phyloP scores from a whole-genome alignment of 139 green algal species.

The Chlorella sp. region DNA sequence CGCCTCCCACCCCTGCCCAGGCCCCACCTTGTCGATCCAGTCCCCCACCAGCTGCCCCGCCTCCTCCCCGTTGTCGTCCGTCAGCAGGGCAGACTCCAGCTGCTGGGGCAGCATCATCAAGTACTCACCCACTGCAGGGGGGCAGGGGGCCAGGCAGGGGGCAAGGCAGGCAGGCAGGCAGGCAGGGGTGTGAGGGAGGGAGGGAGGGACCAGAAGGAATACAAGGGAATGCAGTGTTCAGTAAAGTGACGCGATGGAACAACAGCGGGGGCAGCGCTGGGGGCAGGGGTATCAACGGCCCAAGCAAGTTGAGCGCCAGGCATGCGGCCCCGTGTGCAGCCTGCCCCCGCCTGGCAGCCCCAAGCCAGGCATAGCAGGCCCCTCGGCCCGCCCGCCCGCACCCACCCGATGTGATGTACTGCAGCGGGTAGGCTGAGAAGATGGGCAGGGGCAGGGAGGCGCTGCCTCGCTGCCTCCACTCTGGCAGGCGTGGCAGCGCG shows the following conservation, averaged over 20 bases:
- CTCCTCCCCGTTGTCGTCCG: constrained; percentile 38
- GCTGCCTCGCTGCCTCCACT: constrained; percentile 41
- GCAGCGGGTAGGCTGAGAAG: constrained; percentile 89
- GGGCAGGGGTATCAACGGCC: background rate
- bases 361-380: too few species aligned
- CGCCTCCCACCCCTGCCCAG: background rate
- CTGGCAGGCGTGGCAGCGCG: constrained; percentile 22
- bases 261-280: background rate
- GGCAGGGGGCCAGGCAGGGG: background rate
- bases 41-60: constrained; percentile 73
- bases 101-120: constrained; percentile 93
- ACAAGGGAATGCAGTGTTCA: background rate
- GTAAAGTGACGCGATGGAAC: too few species aligned
- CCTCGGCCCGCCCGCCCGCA: background rate
- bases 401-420: constrained; percentile 66
- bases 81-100: constrained; percentile 73
- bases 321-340: background rate
- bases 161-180: background rate
- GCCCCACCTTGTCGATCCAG: constrained; percentile 82
- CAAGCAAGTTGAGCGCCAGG: background rate
- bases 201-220: background rate
- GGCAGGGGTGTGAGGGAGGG: background rate
- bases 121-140: constrained; percentile 78
- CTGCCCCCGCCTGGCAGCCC: too few species aligned
- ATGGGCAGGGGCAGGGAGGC: constrained; percentile 69